Evolutionary conservation across 2,329 filamentous ascomycete species (phyloP), one percentile per base, ranked within the genome.

Genomic region (Apiospora koreana): DNA sequence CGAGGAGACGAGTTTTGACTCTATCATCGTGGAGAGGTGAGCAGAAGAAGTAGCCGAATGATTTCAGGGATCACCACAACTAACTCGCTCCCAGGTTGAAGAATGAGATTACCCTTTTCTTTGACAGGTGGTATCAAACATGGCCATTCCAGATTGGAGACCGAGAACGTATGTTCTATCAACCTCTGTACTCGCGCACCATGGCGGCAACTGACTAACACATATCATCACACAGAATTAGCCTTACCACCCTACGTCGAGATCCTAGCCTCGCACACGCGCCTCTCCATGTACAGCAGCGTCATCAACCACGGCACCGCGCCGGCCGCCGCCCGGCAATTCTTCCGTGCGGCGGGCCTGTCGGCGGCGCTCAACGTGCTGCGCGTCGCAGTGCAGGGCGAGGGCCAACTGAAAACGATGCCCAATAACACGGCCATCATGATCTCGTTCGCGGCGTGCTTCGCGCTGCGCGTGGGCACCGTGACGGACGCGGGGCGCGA

Each of bases 371-470:
- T 94, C n/a, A 93, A 93, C 70, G 92, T 94, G 5, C 88, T 94
- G 84, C 88, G 92, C 28, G 90, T 90, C 1, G 91, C 91, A 0
- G 92, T 93, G 7, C 91, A 93, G 78, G 91, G 91, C 43, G 92
- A 94, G 76, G 83, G 85, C 0, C 87, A 91, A 72, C 84, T 94
- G 0, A 89, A 89, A 69, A 93, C 91, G 0, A 94, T 94, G 91
- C 92, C 92, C 0, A 94, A 94, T 79, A 94, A 94, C 74, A 93
- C 92, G 0, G 88, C 91, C 69, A 92, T 93, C 73, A 94, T 94
- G 92, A 92, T 94, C 16, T 92, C 91, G 1, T 93, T 93, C 73
- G 91, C 92, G 0, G 90, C 90, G 5, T 92, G 89, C 74, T 92
- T 92, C 72, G 90, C 90, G 0, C 79, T 92, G n/a, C 87, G 88